Evolutionary conservation across 139 green algal species (phyloP).

Genomic region (Medakamo hakoo): DNA sequence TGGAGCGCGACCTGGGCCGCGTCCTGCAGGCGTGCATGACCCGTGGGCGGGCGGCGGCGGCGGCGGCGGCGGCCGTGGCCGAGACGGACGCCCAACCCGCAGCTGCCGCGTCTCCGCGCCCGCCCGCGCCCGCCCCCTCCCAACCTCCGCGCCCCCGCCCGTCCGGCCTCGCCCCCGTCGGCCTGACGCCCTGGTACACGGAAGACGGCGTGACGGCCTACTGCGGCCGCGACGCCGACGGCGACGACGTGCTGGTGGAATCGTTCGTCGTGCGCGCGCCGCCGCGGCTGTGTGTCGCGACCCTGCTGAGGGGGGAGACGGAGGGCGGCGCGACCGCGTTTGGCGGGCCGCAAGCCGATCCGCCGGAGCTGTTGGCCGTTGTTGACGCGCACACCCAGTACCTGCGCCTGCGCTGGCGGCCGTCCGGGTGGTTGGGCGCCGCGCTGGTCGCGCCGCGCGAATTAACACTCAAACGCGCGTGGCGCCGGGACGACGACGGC

Average conservation of each 20-base stretch:
- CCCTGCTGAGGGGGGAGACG: not conserved
- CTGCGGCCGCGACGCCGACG: not conserved
- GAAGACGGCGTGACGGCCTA: not conserved
- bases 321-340: not conserved
- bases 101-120: too few species aligned
- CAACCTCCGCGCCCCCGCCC: too few species aligned
- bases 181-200: not conserved
- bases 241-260: not conserved
- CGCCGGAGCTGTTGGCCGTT: slow-evolving; percentile 3
- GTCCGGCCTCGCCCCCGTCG: not conserved
- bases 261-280: not conserved
- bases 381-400: slow-evolving; percentile 15
- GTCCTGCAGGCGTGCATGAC: not conserved
- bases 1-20: not conserved
- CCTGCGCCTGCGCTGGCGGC: slow-evolving; percentile 3
- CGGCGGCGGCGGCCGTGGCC: too few species aligned
- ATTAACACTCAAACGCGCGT: slow-evolving; percentile 24
- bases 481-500: slow-evolving; percentile 30
- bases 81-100: too few species aligned
- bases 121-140: not conserved
- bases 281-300: not conserved
- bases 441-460: slow-evolving; percentile 8
- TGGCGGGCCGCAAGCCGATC: not conserved
- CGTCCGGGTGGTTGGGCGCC: not conserved
- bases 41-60: too few species aligned